A percentile compares a stretch with the other conserved stretches of the same genome.
Conservation (phyloP, 371 early-diverging fungal species). For the Mortierella sp. region DNA sequence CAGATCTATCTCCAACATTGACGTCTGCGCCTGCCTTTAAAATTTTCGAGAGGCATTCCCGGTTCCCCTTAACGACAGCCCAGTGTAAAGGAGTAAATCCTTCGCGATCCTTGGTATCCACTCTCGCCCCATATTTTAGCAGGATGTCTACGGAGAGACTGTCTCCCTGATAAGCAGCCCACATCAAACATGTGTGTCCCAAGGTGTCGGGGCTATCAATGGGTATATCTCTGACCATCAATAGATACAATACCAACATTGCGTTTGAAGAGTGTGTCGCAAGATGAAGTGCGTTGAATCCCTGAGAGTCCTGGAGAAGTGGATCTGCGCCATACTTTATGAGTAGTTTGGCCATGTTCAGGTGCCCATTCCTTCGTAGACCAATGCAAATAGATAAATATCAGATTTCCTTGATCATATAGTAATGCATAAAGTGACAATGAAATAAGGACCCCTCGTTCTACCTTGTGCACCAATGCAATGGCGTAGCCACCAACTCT, state of each 20-base stretch:
- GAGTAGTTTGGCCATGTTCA: slow-evolving; percentile 80
- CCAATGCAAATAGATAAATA: background rate
- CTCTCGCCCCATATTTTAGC: slow-evolving; percentile 75
- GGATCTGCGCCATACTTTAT: slow-evolving; percentile 85
- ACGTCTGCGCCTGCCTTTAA: slow-evolving; percentile 75
- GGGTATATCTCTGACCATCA: slow-evolving; percentile 76
- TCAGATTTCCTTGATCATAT: background rate
- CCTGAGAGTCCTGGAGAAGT: slow-evolving; percentile 81
- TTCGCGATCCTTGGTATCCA: slow-evolving; percentile 76
- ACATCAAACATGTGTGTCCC: slow-evolving; percentile 93
- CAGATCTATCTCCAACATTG: slow-evolving; percentile 71
- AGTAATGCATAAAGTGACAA: background rate
- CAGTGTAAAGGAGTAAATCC: slow-evolving; percentile 80
- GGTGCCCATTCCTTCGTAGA: slow-evolving; percentile 72
- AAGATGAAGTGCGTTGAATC: slow-evolving; percentile 92
- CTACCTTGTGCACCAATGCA: slow-evolving; percentile 91
- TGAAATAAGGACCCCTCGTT: background rate
- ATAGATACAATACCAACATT: slow-evolving; percentile 78
- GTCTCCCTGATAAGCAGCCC: slow-evolving; percentile 94
- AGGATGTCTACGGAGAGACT: slow-evolving; percentile 75
- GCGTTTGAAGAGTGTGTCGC: slow-evolving; percentile 90
- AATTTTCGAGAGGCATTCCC: slow-evolving; percentile 68
- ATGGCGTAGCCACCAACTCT: slow-evolving; percentile 85
- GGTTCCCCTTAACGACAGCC: slow-evolving; percentile 77
- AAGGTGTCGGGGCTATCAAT: slow-evolving; percentile 81